A percentile compares a stretch with the other conserved stretches of the same genome.
These are phyloP conservation scores for Xylaria curta DNA, from an alignment of 495 filamentous ascomycete species.

Conservation along the genomic window DNA sequence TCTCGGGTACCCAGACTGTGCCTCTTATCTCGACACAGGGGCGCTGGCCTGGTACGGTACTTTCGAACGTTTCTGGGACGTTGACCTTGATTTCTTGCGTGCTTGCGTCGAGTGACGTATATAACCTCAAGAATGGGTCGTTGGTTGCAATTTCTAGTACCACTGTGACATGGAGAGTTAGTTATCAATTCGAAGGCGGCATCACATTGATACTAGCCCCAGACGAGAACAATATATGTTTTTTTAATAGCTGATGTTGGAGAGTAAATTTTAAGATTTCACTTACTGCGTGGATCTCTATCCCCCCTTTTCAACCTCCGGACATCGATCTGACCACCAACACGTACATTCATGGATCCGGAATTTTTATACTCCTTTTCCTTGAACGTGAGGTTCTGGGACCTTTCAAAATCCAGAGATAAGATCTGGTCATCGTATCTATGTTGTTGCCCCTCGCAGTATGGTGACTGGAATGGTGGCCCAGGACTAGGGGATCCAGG, in stretches of 20 bases:
- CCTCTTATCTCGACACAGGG: conserved; percentile 49
- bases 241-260: neutral
- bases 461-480: conserved; percentile 29
- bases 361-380: conserved; percentile 28
- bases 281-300: conserved; percentile 34
- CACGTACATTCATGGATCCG: conserved; percentile 34
- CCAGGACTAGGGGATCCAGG: conserved; percentile 22
- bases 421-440: conserved; percentile 40
- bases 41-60: conserved; percentile 28
- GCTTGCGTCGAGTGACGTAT: conserved; percentile 37
- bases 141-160: conserved; percentile 48
- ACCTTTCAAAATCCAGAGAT: conserved; percentile 38
- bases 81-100: conserved; percentile 41
- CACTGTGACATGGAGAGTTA: conserved; percentile 22
- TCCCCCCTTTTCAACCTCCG: conserved; percentile 38
- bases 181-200: neutral
- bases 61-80: conserved; percentile 40
- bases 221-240: neutral
- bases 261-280: neutral
- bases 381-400: conserved; percentile 40
- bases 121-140: conserved; percentile 42
- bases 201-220: neutral
- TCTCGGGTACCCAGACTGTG: conserved; percentile 52
- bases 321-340: conserved; percentile 49
- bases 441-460: conserved; percentile 41